Base-by-base conservation (phyloP, 768 basidiomycete genomes). In the Tubosaeta sp. region DNA sequence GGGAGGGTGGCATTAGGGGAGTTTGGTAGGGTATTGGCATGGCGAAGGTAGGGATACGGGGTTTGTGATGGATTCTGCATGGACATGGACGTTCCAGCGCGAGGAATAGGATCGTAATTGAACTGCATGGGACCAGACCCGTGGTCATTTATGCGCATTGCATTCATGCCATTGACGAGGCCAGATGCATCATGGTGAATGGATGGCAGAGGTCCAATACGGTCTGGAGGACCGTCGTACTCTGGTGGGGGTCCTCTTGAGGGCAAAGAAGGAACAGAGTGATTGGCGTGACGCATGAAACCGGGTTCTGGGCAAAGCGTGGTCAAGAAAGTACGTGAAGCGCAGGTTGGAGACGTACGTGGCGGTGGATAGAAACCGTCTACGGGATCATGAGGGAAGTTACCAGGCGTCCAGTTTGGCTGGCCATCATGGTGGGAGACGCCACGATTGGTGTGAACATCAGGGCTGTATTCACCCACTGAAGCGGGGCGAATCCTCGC, bases 1-100 rank as follows among this genome's bases (percentile, higher is more conserved):
- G 65, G 59, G 46, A 61, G 53, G 17, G 58, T 54, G 25, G 56
- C 42, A 51, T 65, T 65, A 38, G 62, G 64, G 10, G 60, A 48
- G 39, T 66, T 59, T 11, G 77, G 74, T 12, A 80, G 61, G 12
- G 78, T 75, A 44, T 75, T 67, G 8, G 72, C 71, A 59, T 75
- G 71, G 46, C 74, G 71, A 45, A 73, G 74, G 48, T 63, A 73
- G 44, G 59, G 66, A 46, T 66, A 68, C 45, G 60, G 61, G 55
- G 59, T 65, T 51, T 63, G 58, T 19, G 61, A 48, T 37, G 65
- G 60, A 51, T 68, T 64, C 46, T 72, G 75, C 59, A 72, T 66
- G 14, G 83, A 81, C 76, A 83, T 77, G 31, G 84, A 80, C 17
- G 83, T 84, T 16, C 76, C 76, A 5, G 77, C 74, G 27, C 83